Percentiles rank a stretch among this genome's conserved stretches.
Evolutionary conservation across 352 stramenopile species (phyloP).

Genomic region (Phytophthora fragariaefolia): DNA sequence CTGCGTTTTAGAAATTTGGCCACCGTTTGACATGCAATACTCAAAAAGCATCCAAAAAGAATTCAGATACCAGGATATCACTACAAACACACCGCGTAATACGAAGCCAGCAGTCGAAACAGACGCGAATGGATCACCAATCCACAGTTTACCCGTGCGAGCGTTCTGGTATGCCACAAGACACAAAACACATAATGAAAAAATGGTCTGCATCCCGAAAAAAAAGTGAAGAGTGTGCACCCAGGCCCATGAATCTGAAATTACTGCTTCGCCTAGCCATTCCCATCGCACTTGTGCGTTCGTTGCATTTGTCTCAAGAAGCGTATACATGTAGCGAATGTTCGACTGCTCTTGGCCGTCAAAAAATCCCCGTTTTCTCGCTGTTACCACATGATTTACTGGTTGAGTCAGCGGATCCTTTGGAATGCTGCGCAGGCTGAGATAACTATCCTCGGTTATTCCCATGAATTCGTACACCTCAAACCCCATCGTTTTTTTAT

Average conservation of each 20-base stretch:
- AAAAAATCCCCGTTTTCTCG: slow-evolving; percentile 39
- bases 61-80: slow-evolving; percentile 42
- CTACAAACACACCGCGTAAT: slow-evolving; percentile 28
- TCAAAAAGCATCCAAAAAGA: slow-evolving; percentile 46
- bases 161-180: slow-evolving; percentile 38
- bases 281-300: slow-evolving; percentile 23
- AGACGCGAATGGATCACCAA: slow-evolving; percentile 51
- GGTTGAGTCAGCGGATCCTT: slow-evolving; percentile 11
- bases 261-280: slow-evolving; percentile 31
- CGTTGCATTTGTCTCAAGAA: slow-evolving; percentile 24
- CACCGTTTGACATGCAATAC: slow-evolving; percentile 32
- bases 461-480: slow-evolving; percentile 33
- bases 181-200: slow-evolving; percentile 37
- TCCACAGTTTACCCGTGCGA: slow-evolving; percentile 42
- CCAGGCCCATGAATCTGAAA: slow-evolving; percentile 46
- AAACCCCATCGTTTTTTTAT: slow-evolving; percentile 34
- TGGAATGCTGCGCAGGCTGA: slow-evolving; percentile 30
- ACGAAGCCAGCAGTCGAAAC: slow-evolving; percentile 36
- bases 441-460: slow-evolving; percentile 28
- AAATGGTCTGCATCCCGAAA: slow-evolving; percentile 38
- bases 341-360: slow-evolving; percentile 41
- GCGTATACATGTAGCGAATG: slow-evolving; percentile 33
- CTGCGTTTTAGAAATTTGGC: slow-evolving; percentile 23
- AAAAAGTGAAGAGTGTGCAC: slow-evolving; percentile 44
- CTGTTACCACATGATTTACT: slow-evolving; percentile 32